phyloP scores from a whole-genome alignment of 495 filamentous ascomycete genomes.

The Aspergillus homomorphus region DNA sequence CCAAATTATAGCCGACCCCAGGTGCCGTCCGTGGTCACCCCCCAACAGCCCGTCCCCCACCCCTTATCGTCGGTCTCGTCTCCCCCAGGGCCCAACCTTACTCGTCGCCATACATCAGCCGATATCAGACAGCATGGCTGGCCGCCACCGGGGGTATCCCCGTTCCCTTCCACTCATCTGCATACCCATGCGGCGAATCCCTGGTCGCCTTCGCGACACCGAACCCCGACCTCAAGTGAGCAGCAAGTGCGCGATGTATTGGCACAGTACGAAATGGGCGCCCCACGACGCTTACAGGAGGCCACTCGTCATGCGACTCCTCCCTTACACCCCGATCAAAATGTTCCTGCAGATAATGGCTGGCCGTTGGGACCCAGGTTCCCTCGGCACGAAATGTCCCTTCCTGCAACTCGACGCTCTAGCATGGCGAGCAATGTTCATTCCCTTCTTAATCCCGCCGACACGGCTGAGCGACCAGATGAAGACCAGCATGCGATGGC shows the following conservation, averaged over 20 bases:
- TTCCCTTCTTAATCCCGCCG: constrained; percentile 79
- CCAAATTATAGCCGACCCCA: constrained; percentile 63
- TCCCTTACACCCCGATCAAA: constrained; percentile 53
- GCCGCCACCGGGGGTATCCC: constrained; percentile 65
- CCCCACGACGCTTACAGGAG: constrained; percentile 51
- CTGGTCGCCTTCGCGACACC: constrained; percentile 84
- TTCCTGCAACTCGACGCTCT: constrained; percentile 64
- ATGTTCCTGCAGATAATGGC: constrained; percentile 50
- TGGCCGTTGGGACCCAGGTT: constrained; percentile 54
- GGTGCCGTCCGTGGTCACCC: constrained; percentile 63
- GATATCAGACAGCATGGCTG: constrained; percentile 91
- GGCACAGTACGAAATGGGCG: constrained; percentile 75
- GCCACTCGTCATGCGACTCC: constrained; percentile 72
- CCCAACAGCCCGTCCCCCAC: constrained; percentile 66
- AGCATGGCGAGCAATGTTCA: constrained; percentile 79
- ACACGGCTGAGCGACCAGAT: constrained; percentile 68
- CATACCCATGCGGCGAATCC: constrained; percentile 54
- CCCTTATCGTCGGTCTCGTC: constrained; percentile 73
- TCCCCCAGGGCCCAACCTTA: constrained; percentile 67
- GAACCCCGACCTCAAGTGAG: constrained; percentile 62
- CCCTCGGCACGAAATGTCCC: constrained; percentile 42
- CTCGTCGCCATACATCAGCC: constrained; percentile 88
- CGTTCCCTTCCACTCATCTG: constrained; percentile 47
- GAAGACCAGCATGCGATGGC: constrained; percentile 57
- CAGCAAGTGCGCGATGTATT: constrained; percentile 80